Evolutionary conservation across 2,329 filamentous ascomycete species (phyloP).

Genomic region (Scorias spongiosa): DNA sequence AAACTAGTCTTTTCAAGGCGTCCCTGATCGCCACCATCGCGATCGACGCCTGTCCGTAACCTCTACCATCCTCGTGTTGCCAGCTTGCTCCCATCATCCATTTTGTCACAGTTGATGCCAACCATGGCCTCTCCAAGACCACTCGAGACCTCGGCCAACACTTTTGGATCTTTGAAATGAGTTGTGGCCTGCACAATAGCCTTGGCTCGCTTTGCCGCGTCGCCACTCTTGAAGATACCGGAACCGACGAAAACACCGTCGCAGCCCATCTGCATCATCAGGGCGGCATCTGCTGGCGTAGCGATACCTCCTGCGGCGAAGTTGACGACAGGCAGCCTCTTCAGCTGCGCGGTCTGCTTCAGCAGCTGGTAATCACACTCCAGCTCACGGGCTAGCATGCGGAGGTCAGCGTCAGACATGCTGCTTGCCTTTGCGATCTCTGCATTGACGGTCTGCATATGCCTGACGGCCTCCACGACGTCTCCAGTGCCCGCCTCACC

Average conservation of each 20-base stretch:
- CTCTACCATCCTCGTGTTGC: conserved; percentile 67
- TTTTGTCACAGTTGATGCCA: conserved; percentile 69
- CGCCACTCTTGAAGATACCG: conserved; percentile 93
- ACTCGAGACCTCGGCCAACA: conserved; percentile 73
- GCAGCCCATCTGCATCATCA: conserved; percentile 99
- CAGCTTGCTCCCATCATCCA: conserved; percentile 69
- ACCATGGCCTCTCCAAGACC: conserved; percentile 97
- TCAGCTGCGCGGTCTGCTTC: conserved; percentile 72
- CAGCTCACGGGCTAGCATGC: conserved; percentile 67
- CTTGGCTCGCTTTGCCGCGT: conserved; percentile 76
- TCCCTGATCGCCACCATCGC: background rate
- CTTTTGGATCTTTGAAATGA: conserved; percentile 71
- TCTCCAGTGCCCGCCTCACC: conserved; percentile 95
- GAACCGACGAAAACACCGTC: conserved; percentile 95
- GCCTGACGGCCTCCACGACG: conserved; percentile 87
- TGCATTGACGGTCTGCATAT: conserved; percentile 79
- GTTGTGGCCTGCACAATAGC: conserved; percentile 92
- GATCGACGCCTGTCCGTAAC: background rate
- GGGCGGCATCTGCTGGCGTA: conserved; percentile 89
- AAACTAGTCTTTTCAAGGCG: background rate
- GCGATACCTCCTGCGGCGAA: conserved; percentile 98
- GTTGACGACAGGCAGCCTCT: conserved; percentile 86
- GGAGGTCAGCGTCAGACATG: conserved; percentile 56
- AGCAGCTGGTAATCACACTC: conserved; percentile 65
- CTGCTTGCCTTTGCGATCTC: conserved; percentile 60